A percentile compares a stretch with the other conserved stretches of the same genome.
These are phyloP conservation scores for Lentinus brumalis DNA, from an alignment of 768 basidiomycete species.

Conservation along the genomic window DNA sequence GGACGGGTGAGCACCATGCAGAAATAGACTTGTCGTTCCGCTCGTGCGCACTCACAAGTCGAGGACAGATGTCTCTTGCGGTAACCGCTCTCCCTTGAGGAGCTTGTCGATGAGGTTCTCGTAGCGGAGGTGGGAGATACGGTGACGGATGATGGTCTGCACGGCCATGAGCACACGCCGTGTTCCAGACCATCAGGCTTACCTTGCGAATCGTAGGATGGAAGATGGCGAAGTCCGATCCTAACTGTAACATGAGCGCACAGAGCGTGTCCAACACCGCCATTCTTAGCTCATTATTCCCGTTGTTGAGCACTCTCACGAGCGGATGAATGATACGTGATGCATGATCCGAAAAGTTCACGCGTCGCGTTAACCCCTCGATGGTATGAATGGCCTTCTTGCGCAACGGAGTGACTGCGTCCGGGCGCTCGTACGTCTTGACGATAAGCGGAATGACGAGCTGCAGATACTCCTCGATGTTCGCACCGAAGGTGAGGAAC, in stretches of 20 bases:
- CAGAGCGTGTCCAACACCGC: conserved; percentile 93
- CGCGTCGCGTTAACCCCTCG: conserved; percentile 84
- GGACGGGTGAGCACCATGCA: conserved; percentile 36
- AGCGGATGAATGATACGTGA: conserved; percentile 96
- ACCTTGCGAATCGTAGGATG: conserved; percentile 98
- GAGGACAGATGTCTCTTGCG: conserved; percentile 57
- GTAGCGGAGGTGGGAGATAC: conserved; percentile 80
- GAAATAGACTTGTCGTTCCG: conserved; percentile 43
- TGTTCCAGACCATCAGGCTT: conserved; percentile 14
- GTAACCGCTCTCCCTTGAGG: conserved; percentile 87
- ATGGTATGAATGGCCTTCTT: conserved; percentile 91
- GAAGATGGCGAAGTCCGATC: conserved; percentile 96
- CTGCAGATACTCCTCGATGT: conserved; percentile 97
- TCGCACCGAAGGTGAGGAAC: conserved; percentile 91
- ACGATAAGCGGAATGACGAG: conserved; percentile 95
- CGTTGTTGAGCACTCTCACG: conserved; percentile 76
- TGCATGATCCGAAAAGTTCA: conserved; percentile 98
- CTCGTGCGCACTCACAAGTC: conserved; percentile 1
- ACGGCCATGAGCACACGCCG: conserved; percentile 4
- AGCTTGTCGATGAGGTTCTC: conserved; percentile 88
- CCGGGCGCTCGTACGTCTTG: conserved; percentile 82
- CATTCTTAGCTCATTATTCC: conserved; percentile 77
- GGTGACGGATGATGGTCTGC: conserved; percentile 75
- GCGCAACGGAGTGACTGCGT: conserved; percentile 71
- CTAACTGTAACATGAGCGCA: conserved; percentile 89